Conservation (phyloP, 371 early-diverging fungal species). For the Lichtheimia corymbifera region DNA sequence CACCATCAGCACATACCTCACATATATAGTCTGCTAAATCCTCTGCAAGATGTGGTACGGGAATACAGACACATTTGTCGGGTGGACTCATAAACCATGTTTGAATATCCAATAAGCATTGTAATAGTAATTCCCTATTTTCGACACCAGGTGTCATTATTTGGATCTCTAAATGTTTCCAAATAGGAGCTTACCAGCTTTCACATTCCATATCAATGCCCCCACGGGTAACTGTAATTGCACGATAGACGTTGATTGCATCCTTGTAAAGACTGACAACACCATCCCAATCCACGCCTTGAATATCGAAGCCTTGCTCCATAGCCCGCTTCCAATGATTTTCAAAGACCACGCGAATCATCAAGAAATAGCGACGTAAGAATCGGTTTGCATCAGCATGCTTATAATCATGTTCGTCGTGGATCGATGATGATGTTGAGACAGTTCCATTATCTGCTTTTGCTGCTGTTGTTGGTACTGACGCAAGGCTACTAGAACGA, state of each 20-base stretch:
- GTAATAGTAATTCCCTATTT: constrained; percentile 48
- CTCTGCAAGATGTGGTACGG: constrained; percentile 47
- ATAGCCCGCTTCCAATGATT: constrained; percentile 26
- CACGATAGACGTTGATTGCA: constrained; percentile 61
- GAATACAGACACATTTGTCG: constrained; percentile 50
- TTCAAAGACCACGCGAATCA: constrained; percentile 58
- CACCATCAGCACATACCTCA: constrained; percentile 43
- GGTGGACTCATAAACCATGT: constrained; percentile 53
- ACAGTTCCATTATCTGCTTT: constrained; percentile 1
- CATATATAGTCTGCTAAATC: constrained; percentile 58
- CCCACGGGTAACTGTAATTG: constrained; percentile 53
- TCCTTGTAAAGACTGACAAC: constrained; percentile 57
- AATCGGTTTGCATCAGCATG: constrained; percentile 58
- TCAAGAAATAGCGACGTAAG: constrained; percentile 58
- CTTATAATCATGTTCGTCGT: constrained; percentile 20
- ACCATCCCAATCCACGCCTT: constrained; percentile 53
- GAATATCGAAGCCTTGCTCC: constrained; percentile 7
- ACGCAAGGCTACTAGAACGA: constrained; percentile 38
- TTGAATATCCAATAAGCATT: constrained; percentile 58
- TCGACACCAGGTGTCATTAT: not conserved
- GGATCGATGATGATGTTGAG: constrained; percentile 16
- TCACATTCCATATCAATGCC: constrained; percentile 67
- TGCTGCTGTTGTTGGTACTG: constrained; percentile 24
- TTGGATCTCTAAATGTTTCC: no score
- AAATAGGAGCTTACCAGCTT: constrained; percentile 50